phyloP scores from a whole-genome alignment of 2,329 filamentous ascomycete species.

The Curvularia sp. region DNA sequence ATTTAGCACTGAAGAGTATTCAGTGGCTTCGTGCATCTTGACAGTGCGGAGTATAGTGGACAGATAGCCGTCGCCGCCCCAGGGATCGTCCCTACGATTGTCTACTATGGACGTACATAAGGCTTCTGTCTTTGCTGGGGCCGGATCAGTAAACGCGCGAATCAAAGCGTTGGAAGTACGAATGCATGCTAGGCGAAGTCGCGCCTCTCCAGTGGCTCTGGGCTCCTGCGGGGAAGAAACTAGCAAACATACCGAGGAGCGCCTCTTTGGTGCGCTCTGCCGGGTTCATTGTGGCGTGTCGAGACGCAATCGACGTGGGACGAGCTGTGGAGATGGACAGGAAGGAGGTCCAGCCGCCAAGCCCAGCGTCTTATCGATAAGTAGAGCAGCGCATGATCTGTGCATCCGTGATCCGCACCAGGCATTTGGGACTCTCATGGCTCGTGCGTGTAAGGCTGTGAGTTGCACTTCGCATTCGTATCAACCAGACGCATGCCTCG shows the following conservation, averaged over 20 bases:
- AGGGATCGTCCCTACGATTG: constrained; percentile 49
- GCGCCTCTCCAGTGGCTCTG: background rate
- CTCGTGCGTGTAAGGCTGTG: background rate
- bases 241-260: constrained; percentile 42
- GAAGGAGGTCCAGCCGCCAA: constrained; percentile 2
- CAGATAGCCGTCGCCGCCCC: constrained; percentile 51
- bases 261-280: constrained; percentile 53
- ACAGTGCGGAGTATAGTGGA: constrained; percentile 63
- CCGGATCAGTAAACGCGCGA: constrained; percentile 1
- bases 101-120: constrained; percentile 55
- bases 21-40: constrained; percentile 55
- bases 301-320: constrained; percentile 4
- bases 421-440: background rate
- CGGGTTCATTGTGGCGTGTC: constrained; percentile 48
- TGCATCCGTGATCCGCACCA: background rate
- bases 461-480: background rate
- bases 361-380: constrained; percentile 15
- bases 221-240: background rate
- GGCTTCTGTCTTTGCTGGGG: constrained; percentile 50
- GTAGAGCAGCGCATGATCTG: background rate
- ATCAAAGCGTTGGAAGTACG: background rate
- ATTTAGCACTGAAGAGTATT: constrained; percentile 18
- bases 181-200: background rate
- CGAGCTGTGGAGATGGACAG: constrained; percentile 4
- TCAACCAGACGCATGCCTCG: background rate